Evolutionary conservation across 192 early-diverging fungal genomes (phyloP), one percentile per base, ranked within the genome.

Genomic region (Haplosporangium gracile): DNA sequence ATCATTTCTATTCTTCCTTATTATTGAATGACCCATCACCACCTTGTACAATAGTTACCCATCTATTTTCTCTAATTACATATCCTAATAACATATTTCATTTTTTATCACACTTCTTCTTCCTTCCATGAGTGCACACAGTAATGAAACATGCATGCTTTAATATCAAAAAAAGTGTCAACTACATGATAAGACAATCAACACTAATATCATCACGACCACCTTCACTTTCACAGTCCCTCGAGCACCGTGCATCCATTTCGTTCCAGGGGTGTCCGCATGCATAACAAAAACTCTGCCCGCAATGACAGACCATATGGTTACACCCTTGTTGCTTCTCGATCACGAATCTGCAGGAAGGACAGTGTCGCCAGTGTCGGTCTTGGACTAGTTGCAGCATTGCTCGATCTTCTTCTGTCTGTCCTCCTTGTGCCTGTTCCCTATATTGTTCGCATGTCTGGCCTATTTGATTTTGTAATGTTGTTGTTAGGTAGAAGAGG

Each of bases 291-390:
- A 86, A 86, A 49, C 79, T 86, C 36, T 86, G 84, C 16, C 84
- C 84, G 34, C 84, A 86, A 38, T 86, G 84, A 57, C 84, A 86
- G 22, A 86, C 76, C 84, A 86, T 86, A 69, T 86, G 84, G 68
- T 86, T 80, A 55, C 84, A 86, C 0, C 84, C 84, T 24, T 81
- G 79, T 45, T 86, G 79, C 68, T 86, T 86, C 71, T 86, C 84
- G 20, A 86, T 86, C 71, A 86, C 84, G 38, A 86, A 86, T 10
- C 77, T 79, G 57, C 84, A 86, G 15, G 84, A 86, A 3, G 84
- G 84, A 51, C 84, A 86, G 29, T 86, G 84, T 36, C 84, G 70
- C 84, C 84, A 86, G 29, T 81, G 84, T 26, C 84, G 78, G 47
- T 86, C 84, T 70, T 78, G 78, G 2, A 86, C 84, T 1, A 86